phyloP scores from a whole-genome alignment of 192 early-diverging fungal genomes.

The Lunasporangiospora selenospora region DNA sequence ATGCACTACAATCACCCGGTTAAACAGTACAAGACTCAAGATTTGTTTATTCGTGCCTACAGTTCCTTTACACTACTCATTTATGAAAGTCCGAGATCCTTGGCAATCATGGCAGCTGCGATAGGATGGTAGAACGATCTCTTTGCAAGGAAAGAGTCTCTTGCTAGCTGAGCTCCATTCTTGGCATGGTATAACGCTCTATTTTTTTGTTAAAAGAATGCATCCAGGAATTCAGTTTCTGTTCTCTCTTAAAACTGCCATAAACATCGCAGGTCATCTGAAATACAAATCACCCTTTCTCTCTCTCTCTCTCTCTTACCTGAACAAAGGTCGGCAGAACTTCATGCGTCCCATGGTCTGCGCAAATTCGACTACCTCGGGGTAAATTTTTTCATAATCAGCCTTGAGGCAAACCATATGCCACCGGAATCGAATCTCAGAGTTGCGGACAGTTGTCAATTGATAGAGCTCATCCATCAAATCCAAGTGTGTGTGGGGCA shows the following conservation, averaged over 20 bases:
- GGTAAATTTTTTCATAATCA: conserved; percentile 76
- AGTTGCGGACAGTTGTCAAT: conserved; percentile 74
- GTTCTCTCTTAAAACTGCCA: too few relatives aligned
- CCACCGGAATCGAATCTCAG: conserved; percentile 90
- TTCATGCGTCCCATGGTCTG: conserved; percentile 93
- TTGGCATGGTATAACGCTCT: conserved; percentile 70
- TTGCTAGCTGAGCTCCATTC: conserved; percentile 78
- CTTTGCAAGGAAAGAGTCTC: conserved; percentile 78
- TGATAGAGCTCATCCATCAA: conserved; percentile 78
- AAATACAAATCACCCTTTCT: too few relatives aligned
- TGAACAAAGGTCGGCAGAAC: conserved; percentile 85
- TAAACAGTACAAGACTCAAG: too few relatives aligned
- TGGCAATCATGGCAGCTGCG: conserved; percentile 85
- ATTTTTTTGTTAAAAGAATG: too few relatives aligned
- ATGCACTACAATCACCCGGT: too few relatives aligned
- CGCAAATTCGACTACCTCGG: conserved; percentile 80
- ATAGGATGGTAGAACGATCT: conserved; percentile 95
- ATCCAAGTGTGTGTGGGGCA: conserved; percentile 63
- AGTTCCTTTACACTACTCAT: too few relatives aligned
- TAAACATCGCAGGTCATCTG: too few relatives aligned
- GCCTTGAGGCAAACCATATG: conserved; percentile 77
- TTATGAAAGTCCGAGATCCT: conserved; percentile 66
- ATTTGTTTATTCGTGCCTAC: too few relatives aligned
- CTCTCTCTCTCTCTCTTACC: conserved; percentile 27
- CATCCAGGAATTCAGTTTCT: too few relatives aligned